Percentiles rank a stretch among this genome's conserved stretches.
Evolutionary conservation across 2,329 filamentous ascomycete species (phyloP).

Genomic region (Arthrobotrys sphaeroides): DNA sequence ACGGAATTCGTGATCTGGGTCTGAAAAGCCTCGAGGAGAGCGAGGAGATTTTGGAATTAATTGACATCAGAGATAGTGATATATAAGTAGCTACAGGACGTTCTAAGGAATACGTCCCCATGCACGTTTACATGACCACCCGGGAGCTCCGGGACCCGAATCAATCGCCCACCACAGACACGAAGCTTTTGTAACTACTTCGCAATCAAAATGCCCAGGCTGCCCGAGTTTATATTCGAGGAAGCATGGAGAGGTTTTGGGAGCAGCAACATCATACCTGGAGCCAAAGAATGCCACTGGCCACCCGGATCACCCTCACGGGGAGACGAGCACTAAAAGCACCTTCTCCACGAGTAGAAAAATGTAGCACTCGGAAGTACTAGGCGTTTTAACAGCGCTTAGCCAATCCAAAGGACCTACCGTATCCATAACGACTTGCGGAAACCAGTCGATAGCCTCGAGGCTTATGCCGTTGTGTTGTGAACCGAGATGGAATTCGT

Average conservation of each 20-base stretch:
- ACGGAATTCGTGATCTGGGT: neutral
- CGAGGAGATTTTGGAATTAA: conserved; percentile 7
- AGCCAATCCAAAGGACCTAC: neutral
- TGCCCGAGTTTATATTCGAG: neutral
- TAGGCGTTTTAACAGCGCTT: neutral
- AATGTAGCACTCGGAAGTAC: neutral
- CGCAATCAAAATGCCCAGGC: neutral
- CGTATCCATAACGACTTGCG: no score
- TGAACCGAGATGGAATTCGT: neutral
- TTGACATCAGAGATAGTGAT: conserved; percentile 1
- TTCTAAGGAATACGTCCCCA: neutral
- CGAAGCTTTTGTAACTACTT: neutral
- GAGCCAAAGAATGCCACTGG: no score
- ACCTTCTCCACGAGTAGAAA: neutral
- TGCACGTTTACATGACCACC: neutral
- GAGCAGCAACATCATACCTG: neutral
- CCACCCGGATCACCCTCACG: neutral
- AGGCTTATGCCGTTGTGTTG: conserved; percentile 14
- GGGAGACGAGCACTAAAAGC: no score
- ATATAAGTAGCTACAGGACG: neutral
- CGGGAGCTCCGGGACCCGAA: neutral
- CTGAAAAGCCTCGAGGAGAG: neutral
- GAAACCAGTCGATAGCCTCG: neutral
- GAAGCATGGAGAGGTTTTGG: no score
- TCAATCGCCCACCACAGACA: neutral